Evolutionary conservation across 129 eudicot genomes (phyloP).

Genomic region (Artemisia annua): DNA sequence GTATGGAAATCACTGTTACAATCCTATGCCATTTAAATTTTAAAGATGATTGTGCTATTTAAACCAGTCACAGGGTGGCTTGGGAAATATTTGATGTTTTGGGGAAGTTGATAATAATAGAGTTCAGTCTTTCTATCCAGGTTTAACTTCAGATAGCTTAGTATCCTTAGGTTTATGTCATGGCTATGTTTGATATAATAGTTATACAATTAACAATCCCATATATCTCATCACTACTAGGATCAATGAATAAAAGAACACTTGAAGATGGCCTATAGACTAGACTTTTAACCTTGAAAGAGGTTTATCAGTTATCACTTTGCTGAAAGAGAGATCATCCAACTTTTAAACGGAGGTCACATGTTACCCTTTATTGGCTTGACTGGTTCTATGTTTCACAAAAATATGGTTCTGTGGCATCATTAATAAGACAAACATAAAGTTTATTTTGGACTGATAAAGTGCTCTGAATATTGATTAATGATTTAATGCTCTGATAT

Average conservation of each 20-base stretch:
- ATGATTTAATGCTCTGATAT: background rate
- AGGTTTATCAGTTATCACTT: too few species aligned
- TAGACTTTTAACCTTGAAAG: background rate
- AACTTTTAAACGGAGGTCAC: background rate
- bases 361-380: too few species aligned
- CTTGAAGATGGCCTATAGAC: background rate
- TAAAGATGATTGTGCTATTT: constrained; percentile 10
- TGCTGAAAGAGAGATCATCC: background rate
- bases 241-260: background rate
- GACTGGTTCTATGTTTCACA: too few species aligned
- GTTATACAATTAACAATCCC: background rate
- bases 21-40: background rate
- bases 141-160: background rate
- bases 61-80: background rate
- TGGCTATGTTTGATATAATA: background rate
- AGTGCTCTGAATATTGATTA: background rate
- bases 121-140: background rate
- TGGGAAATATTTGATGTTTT: background rate
- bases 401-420: too few species aligned
- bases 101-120: background rate
- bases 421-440: too few species aligned
- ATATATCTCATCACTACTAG: background rate
- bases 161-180: background rate
- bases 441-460: background rate
- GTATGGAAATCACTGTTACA: background rate